A percentile compares a stretch with the other conserved stretches of the same genome.
phyloP scores from a whole-genome alignment of 2,329 filamentous ascomycete species.

The Gnomoniopsis sp. region DNA sequence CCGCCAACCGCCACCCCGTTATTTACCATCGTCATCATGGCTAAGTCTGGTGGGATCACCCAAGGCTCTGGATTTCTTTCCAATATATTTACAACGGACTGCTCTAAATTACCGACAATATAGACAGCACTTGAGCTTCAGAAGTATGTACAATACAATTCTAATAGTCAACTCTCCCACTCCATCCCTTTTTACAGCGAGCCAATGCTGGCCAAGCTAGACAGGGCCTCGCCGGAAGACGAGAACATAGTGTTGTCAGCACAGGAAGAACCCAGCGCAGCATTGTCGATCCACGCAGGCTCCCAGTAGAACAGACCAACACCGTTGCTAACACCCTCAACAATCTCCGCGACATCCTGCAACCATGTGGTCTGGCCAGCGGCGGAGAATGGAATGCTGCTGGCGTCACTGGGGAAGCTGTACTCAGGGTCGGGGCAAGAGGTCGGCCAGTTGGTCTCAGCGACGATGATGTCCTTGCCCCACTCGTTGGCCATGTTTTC shows the following conservation, averaged over 20 bases:
- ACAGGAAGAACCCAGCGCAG: constrained; percentile 62
- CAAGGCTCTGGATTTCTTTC: not conserved
- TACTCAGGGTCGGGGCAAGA: constrained; percentile 57
- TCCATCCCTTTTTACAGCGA: constrained; percentile 4
- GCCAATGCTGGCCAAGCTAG: constrained; percentile 13
- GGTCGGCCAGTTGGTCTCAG: constrained; percentile 69
- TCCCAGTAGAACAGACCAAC: constrained; percentile 72
- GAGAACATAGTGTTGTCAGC: constrained; percentile 44
- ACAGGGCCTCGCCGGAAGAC: constrained; percentile 10
- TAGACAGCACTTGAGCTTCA: not conserved
- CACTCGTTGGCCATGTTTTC: constrained; percentile 58
- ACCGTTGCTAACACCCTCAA: constrained; percentile 50
- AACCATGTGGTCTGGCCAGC: constrained; percentile 63
- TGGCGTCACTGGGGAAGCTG: constrained; percentile 58
- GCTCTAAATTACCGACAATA: not conserved
- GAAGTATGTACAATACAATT: not conserved
- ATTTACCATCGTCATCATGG: not conserved
- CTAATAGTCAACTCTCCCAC: not conserved
- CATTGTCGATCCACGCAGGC: constrained; percentile 67
- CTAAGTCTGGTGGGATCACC: not conserved
- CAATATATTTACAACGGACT: not conserved
- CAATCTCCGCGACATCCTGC: constrained; percentile 53
- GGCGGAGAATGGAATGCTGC: constrained; percentile 57
- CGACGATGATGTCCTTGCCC: constrained; percentile 65
- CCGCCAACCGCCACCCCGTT: too few species aligned